A percentile compares a stretch with the other conserved stretches of the same genome.
phyloP scores from a whole-genome alignment of 495 filamentous ascomycete species.

The Podospora comata region DNA sequence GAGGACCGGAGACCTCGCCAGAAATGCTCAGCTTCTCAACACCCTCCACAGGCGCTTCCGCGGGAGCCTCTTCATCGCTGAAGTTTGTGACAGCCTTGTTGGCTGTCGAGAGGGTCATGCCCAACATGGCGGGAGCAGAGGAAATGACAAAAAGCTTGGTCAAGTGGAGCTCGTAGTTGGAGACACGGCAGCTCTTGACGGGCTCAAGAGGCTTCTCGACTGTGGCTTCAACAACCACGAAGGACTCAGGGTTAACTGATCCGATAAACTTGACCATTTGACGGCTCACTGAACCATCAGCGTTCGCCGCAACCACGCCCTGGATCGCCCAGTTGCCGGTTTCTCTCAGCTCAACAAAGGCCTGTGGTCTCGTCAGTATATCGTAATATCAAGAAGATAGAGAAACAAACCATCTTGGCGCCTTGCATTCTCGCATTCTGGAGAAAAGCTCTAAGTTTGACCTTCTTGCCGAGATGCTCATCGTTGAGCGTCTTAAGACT shows the following conservation, averaged over 20 bases:
- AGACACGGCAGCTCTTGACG: constrained; percentile 75
- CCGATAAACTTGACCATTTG: constrained; percentile 95
- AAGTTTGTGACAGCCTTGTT: constrained; percentile 64
- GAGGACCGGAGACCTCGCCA: constrained; percentile 52
- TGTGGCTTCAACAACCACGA: constrained; percentile 74
- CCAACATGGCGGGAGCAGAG: constrained; percentile 58
- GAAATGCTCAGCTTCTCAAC: constrained; percentile 51
- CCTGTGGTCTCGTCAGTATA: background rate
- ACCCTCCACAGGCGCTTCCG: constrained; percentile 27
- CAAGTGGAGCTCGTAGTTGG: constrained; percentile 79
- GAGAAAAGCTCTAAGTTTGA: constrained; percentile 77
- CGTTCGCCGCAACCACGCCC: constrained; percentile 60
- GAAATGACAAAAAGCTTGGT: constrained; percentile 68
- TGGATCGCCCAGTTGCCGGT: constrained; percentile 66
- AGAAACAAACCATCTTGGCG: constrained; percentile 87
- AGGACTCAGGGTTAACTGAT: constrained; percentile 75
- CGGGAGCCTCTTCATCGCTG: constrained; percentile 55
- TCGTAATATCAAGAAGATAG: constrained; percentile 35
- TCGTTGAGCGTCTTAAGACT: constrained; percentile 54
- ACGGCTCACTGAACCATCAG: constrained; percentile 54
- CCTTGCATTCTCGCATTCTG: constrained; percentile 86
- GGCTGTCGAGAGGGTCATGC: constrained; percentile 66
- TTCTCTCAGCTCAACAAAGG: background rate
- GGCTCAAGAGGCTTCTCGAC: constrained; percentile 79
- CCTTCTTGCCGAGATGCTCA: constrained; percentile 65